A percentile compares a stretch with the other conserved stretches of the same genome.
Conservation (phyloP, 2,329 filamentous ascomycete genomes). For the Phaeosphaeria sp. region DNA sequence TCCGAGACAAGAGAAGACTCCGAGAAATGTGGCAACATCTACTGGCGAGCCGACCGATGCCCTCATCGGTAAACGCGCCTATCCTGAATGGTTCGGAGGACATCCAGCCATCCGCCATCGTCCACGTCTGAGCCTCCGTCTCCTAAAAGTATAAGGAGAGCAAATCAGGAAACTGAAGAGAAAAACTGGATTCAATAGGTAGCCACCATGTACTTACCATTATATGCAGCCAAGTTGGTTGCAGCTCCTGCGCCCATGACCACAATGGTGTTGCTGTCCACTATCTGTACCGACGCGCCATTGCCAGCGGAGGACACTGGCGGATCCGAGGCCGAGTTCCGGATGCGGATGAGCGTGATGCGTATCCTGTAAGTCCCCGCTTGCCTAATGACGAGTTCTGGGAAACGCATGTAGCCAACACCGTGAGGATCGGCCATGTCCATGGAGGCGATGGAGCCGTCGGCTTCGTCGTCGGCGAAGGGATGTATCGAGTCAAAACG, state of each 20-base stretch:
- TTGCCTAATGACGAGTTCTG: constrained; percentile 44
- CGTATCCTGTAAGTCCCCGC: constrained; percentile 46
- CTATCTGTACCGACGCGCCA: constrained; percentile 37
- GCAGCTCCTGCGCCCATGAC: constrained; percentile 32
- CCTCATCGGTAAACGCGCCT: constrained; percentile 26
- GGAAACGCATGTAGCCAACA: constrained; percentile 48
- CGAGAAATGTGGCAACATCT: constrained; percentile 10
- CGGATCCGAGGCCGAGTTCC: constrained; percentile 32
- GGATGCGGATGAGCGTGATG: constrained; percentile 45
- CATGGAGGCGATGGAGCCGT: constrained; percentile 45
- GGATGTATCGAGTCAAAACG: constrained; percentile 45
- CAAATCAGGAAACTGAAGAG: constrained; percentile 38
- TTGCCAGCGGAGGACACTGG: constrained; percentile 32
- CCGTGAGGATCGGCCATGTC: constrained; percentile 44
- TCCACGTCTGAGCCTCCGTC: constrained; percentile 27
- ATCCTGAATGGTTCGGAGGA: constrained; percentile 35
- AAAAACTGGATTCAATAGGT: constrained; percentile 31
- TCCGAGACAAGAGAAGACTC: background rate
- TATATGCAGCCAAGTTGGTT: constrained; percentile 26
- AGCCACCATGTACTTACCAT: constrained; percentile 43
- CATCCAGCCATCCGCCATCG: constrained; percentile 41
- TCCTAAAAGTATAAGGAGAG: constrained; percentile 27
- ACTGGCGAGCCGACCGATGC: background rate
- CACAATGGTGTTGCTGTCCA: constrained; percentile 45
- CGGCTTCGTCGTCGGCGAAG: constrained; percentile 45